These are phyloP conservation scores for Umbelopsis sp. DNA, from an alignment of 371 early-diverging fungal species.

Conservation along the genomic window DNA sequence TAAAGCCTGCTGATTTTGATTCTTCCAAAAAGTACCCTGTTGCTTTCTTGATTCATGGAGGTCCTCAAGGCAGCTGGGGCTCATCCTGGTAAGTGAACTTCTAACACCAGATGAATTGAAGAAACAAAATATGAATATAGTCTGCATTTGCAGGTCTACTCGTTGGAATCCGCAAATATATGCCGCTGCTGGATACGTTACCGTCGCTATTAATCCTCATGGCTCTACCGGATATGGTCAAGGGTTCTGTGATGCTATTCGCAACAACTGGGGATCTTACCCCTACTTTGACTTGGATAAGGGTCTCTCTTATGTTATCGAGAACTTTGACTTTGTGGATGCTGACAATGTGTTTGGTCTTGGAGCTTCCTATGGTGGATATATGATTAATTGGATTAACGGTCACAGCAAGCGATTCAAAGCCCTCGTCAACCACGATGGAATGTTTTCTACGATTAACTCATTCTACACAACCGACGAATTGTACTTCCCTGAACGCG, in stretches of 20 bases:
- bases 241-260: slow-evolving; percentile 73
- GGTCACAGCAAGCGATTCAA: slow-evolving; percentile 64
- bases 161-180: slow-evolving; percentile 82
- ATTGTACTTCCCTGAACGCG: slow-evolving; percentile 80
- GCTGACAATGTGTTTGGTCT: slow-evolving; percentile 63
- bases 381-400: slow-evolving; percentile 81
- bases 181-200: slow-evolving; percentile 75
- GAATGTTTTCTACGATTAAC: slow-evolving; percentile 71
- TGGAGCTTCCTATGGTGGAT: slow-evolving; percentile 87
- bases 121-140: too few species aligned
- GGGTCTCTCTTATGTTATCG: slow-evolving; percentile 72
- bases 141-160: slow-evolving; percentile 38
- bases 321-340: slow-evolving; percentile 66
- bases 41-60: slow-evolving; percentile 86
- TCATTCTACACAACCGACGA: slow-evolving; percentile 81
- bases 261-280: slow-evolving; percentile 77
- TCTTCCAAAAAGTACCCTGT: slow-evolving; percentile 69
- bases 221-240: slow-evolving; percentile 89
- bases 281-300: slow-evolving; percentile 77
- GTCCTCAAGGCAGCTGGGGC: slow-evolving; percentile 77
- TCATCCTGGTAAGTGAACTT: slow-evolving; percentile 59
- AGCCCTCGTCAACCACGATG: slow-evolving; percentile 84
- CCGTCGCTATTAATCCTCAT: slow-evolving; percentile 77
- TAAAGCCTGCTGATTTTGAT: slow-evolving; percentile 71
- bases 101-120: background rate